Percentiles rank a stretch among this genome's conserved stretches.
These are phyloP conservation scores for Thraustochytrium sp. DNA, from an alignment of 352 stramenopile genomes.

Conservation along the genomic window DNA sequence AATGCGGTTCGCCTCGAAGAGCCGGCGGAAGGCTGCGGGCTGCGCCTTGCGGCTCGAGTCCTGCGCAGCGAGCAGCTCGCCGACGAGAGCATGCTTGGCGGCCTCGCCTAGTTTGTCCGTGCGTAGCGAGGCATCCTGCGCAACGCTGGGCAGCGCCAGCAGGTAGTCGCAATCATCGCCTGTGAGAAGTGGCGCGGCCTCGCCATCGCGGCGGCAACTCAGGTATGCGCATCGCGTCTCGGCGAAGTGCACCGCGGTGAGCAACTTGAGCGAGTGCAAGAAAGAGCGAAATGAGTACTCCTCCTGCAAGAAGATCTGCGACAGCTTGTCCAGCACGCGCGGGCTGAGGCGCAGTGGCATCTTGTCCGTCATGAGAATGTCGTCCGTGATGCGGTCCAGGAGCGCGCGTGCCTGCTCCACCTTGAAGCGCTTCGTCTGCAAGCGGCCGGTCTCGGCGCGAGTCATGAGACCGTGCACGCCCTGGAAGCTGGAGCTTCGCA, in stretches of 20 bases:
- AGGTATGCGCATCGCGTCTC: neutral
- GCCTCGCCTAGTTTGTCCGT: neutral
- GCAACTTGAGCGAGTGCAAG: conserved; percentile 12
- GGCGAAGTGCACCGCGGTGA: neutral
- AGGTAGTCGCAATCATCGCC: neutral
- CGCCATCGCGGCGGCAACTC: neutral
- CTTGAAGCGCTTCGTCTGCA: neutral
- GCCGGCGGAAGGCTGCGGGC: neutral
- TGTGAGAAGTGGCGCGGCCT: neutral
- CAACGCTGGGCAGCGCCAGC: neutral
- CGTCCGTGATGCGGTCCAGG: conserved; percentile 1
- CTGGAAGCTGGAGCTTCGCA: neutral
- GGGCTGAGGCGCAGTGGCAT: neutral
- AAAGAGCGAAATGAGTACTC: conserved; percentile 19
- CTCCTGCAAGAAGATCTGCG: neutral
- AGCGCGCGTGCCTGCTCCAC: neutral
- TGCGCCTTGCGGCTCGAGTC: neutral
- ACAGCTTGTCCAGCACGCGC: neutral
- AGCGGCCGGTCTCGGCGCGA: neutral
- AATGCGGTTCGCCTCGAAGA: neutral
- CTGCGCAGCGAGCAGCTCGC: neutral
- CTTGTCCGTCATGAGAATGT: neutral
- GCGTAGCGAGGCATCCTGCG: neutral
- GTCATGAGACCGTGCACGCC: neutral
- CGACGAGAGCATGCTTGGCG: neutral